Evolutionary conservation across 768 basidiomycete species (phyloP).

Genomic region (Russula olivacea): DNA sequence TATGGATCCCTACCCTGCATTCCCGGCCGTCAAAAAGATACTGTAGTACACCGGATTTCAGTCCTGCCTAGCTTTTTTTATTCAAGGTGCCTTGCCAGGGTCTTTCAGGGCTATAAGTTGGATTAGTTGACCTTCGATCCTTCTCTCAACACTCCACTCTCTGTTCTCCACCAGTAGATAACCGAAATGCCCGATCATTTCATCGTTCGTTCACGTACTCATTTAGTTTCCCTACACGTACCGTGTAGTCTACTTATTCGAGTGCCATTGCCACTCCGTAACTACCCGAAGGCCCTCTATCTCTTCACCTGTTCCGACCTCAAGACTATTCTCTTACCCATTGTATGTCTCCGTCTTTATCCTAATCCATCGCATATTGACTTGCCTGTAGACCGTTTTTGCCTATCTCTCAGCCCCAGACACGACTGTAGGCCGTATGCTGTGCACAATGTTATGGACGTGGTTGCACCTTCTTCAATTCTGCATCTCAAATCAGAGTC

Average conservation of each 20-base stretch:
- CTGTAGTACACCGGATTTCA: too few relatives aligned
- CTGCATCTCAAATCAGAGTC: slow-evolving; percentile 29
- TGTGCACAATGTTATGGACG: slow-evolving; percentile 23
- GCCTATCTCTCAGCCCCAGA: slow-evolving; percentile 9
- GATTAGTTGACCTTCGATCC: neutral
- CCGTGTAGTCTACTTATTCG: neutral
- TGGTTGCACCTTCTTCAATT: slow-evolving; percentile 33
- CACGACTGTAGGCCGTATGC: neutral
- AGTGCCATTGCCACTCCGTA: neutral
- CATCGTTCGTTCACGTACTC: neutral
- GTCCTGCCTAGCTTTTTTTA: too few relatives aligned
- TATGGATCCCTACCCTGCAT: too few relatives aligned
- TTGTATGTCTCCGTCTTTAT: neutral
- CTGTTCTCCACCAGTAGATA: neutral
- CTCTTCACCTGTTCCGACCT: slow-evolving; percentile 18
- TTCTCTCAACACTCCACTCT: neutral
- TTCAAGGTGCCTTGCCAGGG: too few relatives aligned
- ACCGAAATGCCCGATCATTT: neutral
- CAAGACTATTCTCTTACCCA: slow-evolving; percentile 19
- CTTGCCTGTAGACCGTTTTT: slow-evolving; percentile 12
- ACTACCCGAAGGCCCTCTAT: slow-evolving; percentile 7
- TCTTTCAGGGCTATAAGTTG: too few relatives aligned
- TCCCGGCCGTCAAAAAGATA: too few relatives aligned
- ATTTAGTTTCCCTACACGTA: neutral
- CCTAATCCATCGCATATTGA: neutral